phyloP scores from a whole-genome alignment of 306 rosid species.

The Rosa chinensis region DNA sequence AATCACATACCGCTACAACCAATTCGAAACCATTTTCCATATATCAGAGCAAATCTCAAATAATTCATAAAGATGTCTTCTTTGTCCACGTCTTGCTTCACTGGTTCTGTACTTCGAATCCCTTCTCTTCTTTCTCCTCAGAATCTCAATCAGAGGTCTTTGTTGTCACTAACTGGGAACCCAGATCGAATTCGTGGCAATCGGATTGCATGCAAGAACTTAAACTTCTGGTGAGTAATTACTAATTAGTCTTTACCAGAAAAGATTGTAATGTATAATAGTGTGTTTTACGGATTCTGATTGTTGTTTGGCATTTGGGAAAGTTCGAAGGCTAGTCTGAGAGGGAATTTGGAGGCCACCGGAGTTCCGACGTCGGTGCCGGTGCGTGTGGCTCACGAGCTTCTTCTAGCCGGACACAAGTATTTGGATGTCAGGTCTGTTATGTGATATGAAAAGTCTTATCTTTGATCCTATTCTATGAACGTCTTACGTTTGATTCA shows the following conservation, averaged over 20 bases:
- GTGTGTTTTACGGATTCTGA: neutral
- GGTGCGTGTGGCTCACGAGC: conserved; percentile 80
- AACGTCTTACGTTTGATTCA: neutral
- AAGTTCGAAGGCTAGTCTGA: conserved; percentile 45
- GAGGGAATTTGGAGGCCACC: conserved; percentile 46
- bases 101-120: conserved; percentile 23
- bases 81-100: conserved; percentile 37
- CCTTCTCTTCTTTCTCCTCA: conserved; percentile 20
- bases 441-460: neutral
- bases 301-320: conserved; percentile 21
- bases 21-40: neutral
- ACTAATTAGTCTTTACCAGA: neutral
- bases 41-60: neutral
- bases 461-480: neutral
- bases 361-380: conserved; percentile 82
- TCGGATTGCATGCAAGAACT: conserved; percentile 6
- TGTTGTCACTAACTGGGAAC: neutral
- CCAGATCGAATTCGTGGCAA: conserved; percentile 10
- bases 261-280: no score
- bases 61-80: conserved; percentile 7
- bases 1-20: neutral
- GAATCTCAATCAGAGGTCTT: conserved; percentile 15
- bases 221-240: conserved; percentile 23
- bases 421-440: conserved; percentile 82
- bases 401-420: conserved; percentile 84